phyloP scores from a whole-genome alignment of 805 yeast genomes.

The Alloascoidea africana region DNA sequence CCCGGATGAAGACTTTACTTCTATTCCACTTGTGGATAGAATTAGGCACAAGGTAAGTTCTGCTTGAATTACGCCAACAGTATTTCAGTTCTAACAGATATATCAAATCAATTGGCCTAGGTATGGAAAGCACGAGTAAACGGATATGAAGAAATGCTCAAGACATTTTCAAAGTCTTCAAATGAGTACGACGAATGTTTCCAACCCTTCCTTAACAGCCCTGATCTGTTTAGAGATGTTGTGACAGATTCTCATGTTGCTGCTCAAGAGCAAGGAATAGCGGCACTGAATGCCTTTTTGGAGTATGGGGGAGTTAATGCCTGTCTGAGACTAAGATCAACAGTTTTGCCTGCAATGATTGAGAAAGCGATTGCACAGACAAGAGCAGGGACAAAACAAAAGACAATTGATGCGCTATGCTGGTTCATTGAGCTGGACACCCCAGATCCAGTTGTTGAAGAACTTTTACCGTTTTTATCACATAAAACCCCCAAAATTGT shows the following conservation, averaged over 20 bases:
- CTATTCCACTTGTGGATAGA: constrained; percentile 52
- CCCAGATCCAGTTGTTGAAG: constrained; percentile 54
- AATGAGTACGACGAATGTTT: constrained; percentile 43
- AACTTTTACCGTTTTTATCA: constrained; percentile 41
- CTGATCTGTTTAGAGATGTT: constrained; percentile 39
- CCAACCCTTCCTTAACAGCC: constrained; percentile 30
- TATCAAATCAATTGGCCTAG: constrained; percentile 12
- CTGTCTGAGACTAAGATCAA: constrained; percentile 24
- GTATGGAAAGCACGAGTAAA: constrained; percentile 75
- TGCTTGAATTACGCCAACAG: constrained; percentile 1
- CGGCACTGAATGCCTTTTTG: constrained; percentile 36
- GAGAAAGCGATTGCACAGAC: constrained; percentile 75
- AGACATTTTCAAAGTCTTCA: constrained; percentile 35
- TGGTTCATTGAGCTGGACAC: constrained; percentile 49
- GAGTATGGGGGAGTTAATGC: constrained; percentile 36
- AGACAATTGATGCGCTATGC: constrained; percentile 46
- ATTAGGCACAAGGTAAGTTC: constrained; percentile 40
- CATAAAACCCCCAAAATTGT: constrained; percentile 69
- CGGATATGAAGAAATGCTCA: constrained; percentile 59
- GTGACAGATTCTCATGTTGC: constrained; percentile 76
- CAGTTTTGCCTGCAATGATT: constrained; percentile 29
- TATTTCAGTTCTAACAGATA: constrained; percentile 3
- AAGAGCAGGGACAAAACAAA: constrained; percentile 58
- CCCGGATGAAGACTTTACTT: constrained; percentile 42
- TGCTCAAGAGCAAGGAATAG: constrained; percentile 75